phyloP scores from a whole-genome alignment of 306 rosid species.

The Prunus campanulata region DNA sequence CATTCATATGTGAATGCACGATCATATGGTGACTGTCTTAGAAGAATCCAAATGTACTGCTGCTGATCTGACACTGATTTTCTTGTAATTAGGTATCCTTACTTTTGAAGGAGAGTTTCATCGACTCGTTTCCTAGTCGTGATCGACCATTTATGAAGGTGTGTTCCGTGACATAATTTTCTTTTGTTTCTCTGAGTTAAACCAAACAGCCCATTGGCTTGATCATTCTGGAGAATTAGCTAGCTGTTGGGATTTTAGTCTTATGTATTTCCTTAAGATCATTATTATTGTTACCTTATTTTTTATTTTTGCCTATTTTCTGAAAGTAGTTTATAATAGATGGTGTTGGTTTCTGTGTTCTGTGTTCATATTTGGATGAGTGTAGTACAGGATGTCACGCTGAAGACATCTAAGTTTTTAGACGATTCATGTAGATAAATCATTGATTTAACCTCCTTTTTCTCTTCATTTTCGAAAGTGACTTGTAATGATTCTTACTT shows the following conservation, averaged over 20 bases:
- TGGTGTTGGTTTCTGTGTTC: background rate
- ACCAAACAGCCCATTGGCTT: background rate
- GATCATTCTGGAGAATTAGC: too few relatives aligned
- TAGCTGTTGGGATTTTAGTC: too few relatives aligned
- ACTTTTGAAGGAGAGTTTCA: slow-evolving; percentile 97
- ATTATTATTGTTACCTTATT: too few relatives aligned
- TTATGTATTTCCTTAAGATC: too few relatives aligned
- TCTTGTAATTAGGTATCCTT: slow-evolving; percentile 67
- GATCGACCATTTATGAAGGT: slow-evolving; percentile 99
- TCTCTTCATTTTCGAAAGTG: background rate
- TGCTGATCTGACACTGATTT: slow-evolving; percentile 24
- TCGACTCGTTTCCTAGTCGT: slow-evolving; percentile 79
- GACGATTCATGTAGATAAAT: background rate
- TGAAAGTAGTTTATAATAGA: background rate
- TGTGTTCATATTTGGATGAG: background rate
- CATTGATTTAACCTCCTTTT: background rate
- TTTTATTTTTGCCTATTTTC: background rate
- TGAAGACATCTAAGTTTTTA: background rate
- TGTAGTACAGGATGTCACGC: background rate
- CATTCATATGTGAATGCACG: background rate
- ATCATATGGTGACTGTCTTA: slow-evolving; percentile 10
- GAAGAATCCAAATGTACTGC: slow-evolving; percentile 1
- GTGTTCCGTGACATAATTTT: slow-evolving; percentile 17
- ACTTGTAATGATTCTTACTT: background rate
- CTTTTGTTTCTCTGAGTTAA: background rate